Evolutionary conservation across 2,329 filamentous ascomycete genomes (phyloP), one percentile per base, ranked within the genome.

Genomic region (Aspergillus phoenicis): DNA sequence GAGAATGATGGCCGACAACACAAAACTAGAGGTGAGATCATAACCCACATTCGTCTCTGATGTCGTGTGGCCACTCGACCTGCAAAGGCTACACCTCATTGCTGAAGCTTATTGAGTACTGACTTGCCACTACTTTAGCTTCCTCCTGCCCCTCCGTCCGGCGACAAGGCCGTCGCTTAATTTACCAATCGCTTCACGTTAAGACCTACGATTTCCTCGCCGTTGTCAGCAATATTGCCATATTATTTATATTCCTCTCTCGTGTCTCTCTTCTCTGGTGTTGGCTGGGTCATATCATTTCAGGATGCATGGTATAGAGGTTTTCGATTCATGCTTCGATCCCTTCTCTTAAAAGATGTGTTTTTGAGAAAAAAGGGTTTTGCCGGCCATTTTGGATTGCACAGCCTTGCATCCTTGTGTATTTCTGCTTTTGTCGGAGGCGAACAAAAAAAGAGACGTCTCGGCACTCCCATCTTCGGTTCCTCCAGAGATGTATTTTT

Each of bases 1-100:
- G 78, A 89, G 93, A 78, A 93, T 97, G 89, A 91, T 97, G 86
- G 91, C 93, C 38, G 91, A 93, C 65, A 90, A 89, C 77, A 96
- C 92, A 66, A 89, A 89, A 81, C 82, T 96, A 70, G 92, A 97
- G 81, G 87, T 89, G 71, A 69, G 81, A 33, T 57, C 17, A 33
- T 33, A 5, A 2, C 45, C 30, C 22, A 6, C 33, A 36, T 30
- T 8, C 6, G 8, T 55, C 24, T 22, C 28, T 26, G 5, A 20
- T 26, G 24, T 36, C 30, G 22, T 22, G 36, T 41, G 49, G 49
- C 41, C 5, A 49, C 47, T 20, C 47, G 2, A 17, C 0, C 13
- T 28, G 15, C 11, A 15, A 17, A 33, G 52, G 38, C 24, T 10
- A 13, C 33, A 11, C 20, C 38, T 45, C 33, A 28, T 22, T 6